Evolutionary conservation across 1,284 basidiomycete genomes (phyloP).

Genomic region (Cutaneotrichosporon sp.): DNA sequence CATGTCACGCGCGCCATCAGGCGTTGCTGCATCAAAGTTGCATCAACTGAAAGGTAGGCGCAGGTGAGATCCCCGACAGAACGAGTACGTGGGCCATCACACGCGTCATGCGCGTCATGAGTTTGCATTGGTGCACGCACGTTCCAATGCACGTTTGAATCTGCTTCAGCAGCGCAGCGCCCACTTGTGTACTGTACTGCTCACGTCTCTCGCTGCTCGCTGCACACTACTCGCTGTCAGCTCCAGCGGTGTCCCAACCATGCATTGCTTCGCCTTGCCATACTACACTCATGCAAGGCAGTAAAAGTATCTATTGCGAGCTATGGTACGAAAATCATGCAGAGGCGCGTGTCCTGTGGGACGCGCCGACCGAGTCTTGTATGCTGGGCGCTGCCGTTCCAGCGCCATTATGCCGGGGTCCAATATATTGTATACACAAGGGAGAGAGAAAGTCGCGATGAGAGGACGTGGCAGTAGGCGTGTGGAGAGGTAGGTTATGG

Average conservation of each 20-base stretch:
- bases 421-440: conserved; percentile 8
- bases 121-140: too few species aligned
- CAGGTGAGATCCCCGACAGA: too few species aligned
- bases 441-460: not conserved
- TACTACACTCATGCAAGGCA: not conserved
- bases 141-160: too few species aligned
- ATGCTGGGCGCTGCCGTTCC: conserved; percentile 7
- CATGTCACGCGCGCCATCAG: too few species aligned
- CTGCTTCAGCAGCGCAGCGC: too few species aligned
- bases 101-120: too few species aligned
- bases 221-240: not conserved
- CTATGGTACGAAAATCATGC: conserved; percentile 5
- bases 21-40: too few species aligned
- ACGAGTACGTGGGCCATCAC: too few species aligned
- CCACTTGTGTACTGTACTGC: too few species aligned
- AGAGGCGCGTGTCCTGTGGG: conserved; percentile 6
- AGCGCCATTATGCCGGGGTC: conserved; percentile 9
- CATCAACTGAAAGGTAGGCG: too few species aligned
- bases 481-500: not conserved
- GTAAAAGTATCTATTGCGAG: conserved; percentile 1
- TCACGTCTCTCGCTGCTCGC: too few species aligned
- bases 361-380: conserved; percentile 5
- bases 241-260: not conserved
- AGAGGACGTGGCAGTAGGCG: not conserved
- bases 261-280: not conserved